Conservation (phyloP, 371 early-diverging fungal genomes). For the Mucor racemosus region DNA sequence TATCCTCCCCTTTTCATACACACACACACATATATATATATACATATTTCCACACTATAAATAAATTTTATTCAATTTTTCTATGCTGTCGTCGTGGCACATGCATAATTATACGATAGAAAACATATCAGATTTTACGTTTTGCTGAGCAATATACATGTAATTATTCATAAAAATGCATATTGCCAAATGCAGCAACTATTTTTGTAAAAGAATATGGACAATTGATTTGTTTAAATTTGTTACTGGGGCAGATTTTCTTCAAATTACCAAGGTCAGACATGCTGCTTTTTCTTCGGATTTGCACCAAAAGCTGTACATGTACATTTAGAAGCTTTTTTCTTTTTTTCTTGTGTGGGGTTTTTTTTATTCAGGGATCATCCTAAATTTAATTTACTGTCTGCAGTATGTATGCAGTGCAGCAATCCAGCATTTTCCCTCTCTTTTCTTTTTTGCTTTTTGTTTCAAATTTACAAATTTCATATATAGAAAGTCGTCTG, state of each 20-base stretch:
- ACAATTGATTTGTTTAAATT: background rate
- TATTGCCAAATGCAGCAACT: constrained; percentile 1
- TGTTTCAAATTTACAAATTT: background rate
- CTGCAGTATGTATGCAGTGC: background rate
- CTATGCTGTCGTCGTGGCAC: background rate
- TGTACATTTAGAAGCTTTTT: background rate
- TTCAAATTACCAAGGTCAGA: background rate
- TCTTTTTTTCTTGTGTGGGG: background rate
- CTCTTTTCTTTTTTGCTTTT: background rate
- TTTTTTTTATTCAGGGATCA: background rate
- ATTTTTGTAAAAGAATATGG: background rate
- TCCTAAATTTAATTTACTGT: background rate
- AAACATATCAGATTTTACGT: background rate
- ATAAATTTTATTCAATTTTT: no score
- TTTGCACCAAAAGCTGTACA: background rate
- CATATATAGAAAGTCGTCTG: background rate
- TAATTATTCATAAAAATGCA: background rate
- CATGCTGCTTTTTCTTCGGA: background rate
- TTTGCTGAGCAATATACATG: background rate
- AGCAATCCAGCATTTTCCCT: background rate
- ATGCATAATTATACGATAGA: background rate
- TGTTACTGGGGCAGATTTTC: background rate
- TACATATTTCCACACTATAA: no score
- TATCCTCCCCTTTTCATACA: background rate
- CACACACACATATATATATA: no score